Evolutionary conservation across 352 stramenopile species (phyloP).

Genomic region (Pythium utonaiense): DNA sequence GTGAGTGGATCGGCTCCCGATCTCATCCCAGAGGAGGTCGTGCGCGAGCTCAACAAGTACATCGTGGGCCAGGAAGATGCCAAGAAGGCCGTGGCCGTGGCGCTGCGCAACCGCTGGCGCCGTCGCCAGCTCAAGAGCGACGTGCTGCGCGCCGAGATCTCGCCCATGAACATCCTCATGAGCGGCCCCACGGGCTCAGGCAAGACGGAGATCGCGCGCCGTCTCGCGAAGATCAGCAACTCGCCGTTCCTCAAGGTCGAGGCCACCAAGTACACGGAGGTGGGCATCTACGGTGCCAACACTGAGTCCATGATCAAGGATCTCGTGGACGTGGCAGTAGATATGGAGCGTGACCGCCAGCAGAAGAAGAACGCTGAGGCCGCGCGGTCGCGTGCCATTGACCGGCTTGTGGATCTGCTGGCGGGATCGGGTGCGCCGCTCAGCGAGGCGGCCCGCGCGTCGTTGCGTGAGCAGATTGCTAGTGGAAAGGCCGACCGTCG

Average conservation of each 20-base stretch:
- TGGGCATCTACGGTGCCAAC: constrained; percentile 98
- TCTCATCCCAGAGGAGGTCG: constrained; percentile 90
- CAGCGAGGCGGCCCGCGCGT: constrained; percentile 39
- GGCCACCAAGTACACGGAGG: constrained; percentile 99
- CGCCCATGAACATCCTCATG: constrained; percentile 99
- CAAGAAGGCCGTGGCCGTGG: constrained; percentile 97
- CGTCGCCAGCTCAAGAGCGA: constrained; percentile 91
- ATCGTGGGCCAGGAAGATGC: constrained; percentile 96
- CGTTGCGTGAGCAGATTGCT: constrained; percentile 58
- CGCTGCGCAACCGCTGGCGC: constrained; percentile 97
- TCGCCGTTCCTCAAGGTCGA: constrained; percentile 98
- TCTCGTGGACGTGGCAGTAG: constrained; percentile 95
- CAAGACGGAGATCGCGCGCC: constrained; percentile 97
- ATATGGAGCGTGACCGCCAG: constrained; percentile 75
- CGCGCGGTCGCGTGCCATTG: constrained; percentile 87
- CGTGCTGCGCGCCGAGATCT: constrained; percentile 82
- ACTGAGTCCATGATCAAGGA: constrained; percentile 98
- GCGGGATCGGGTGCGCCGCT: constrained; percentile 28
- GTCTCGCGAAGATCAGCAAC: constrained; percentile 96
- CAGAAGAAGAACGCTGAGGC: constrained; percentile 86
- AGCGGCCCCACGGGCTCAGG: constrained; percentile 97
- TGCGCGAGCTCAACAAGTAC: constrained; percentile 93
- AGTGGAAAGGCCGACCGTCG: constrained; percentile 48
- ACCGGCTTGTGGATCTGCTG: constrained; percentile 83
- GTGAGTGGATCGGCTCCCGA: constrained; percentile 20